Evolutionary conservation across 192 early-diverging fungal species (phyloP).

Genomic region (Chytriomyces sp.): DNA sequence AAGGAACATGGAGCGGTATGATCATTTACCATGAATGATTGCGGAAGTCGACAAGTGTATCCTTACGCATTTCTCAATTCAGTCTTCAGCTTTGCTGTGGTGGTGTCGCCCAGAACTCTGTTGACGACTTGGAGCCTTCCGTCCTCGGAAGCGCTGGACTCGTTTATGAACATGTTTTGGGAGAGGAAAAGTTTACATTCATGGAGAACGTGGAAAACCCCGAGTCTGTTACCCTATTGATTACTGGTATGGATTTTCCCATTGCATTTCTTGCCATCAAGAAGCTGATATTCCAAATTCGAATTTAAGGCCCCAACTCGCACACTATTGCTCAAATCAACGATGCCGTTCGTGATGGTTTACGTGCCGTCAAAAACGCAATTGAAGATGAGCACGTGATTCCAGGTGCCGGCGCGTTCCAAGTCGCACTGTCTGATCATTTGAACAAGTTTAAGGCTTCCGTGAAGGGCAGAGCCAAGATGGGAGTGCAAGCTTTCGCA

Average conservation of each 20-base stretch:
- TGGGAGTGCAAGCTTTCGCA: slow-evolving; percentile 96
- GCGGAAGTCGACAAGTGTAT: neutral
- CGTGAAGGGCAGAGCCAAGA: slow-evolving; percentile 91
- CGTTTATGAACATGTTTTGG: slow-evolving; percentile 95
- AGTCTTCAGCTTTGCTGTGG: slow-evolving; percentile 92
- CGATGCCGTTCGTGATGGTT: slow-evolving; percentile 97
- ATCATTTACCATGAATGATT: neutral
- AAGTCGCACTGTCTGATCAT: slow-evolving; percentile 85
- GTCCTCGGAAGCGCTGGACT: slow-evolving; percentile 90
- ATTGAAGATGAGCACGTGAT: slow-evolving; percentile 91
- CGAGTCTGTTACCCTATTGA: slow-evolving; percentile 84
- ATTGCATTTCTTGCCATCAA: neutral
- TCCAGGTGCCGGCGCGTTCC: slow-evolving; percentile 95
- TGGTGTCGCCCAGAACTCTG: slow-evolving; percentile 95
- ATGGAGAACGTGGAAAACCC: slow-evolving; percentile 94
- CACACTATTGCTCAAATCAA: slow-evolving; percentile 95
- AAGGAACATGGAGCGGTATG: slow-evolving; percentile 95
- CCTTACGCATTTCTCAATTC: neutral
- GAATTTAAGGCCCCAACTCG: slow-evolving; percentile 74
- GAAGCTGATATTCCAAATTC: too few species aligned
- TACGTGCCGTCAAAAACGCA: slow-evolving; percentile 97
- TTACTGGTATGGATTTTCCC: slow-evolving; percentile 72
- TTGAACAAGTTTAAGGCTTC: slow-evolving; percentile 84
- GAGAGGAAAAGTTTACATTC: slow-evolving; percentile 99
- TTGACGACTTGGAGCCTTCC: slow-evolving; percentile 87